Conservation (phyloP, 2,329 filamentous ascomycete species). For the Claviceps purpurea region DNA sequence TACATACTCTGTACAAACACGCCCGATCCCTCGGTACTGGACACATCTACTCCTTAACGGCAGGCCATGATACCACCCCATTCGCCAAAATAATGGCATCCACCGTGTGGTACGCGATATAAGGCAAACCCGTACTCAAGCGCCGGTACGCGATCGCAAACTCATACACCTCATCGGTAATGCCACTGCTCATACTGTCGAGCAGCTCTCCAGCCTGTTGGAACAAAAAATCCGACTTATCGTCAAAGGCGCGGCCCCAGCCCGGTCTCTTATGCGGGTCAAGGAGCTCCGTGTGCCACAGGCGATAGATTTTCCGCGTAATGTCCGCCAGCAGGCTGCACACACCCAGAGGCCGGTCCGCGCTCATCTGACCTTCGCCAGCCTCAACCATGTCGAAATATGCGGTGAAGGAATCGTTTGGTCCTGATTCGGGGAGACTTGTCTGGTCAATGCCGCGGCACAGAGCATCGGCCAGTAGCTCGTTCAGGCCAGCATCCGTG, state of each 20-base stretch:
- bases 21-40: no score
- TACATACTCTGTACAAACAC: no score
- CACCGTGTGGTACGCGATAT: slow-evolving; percentile 4
- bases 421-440: neutral
- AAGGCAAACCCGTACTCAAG: slow-evolving; percentile 5
- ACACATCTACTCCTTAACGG: no score
- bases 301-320: neutral
- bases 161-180: slow-evolving; percentile 4
- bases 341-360: slow-evolving; percentile 2
- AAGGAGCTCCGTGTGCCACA: slow-evolving; percentile 6
- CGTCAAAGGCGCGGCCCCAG: slow-evolving; percentile 6
- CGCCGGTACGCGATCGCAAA: slow-evolving; percentile 7
- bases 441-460: neutral
- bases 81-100: slow-evolving; percentile 5
- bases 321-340: neutral
- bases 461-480: slow-evolving; percentile 4
- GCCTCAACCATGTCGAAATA: slow-evolving; percentile 5
- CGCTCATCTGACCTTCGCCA: neutral
- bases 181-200: neutral
- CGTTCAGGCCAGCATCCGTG: slow-evolving; percentile 5
- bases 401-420: neutral
- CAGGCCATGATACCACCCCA: neutral
- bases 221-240: slow-evolving; percentile 1
- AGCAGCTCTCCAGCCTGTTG: slow-evolving; percentile 4
- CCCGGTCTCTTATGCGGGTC: slow-evolving; percentile 2